Base-by-base conservation (phyloP, 1,139 yeast species). In the Kurtzmaniella quercitrusa region DNA sequence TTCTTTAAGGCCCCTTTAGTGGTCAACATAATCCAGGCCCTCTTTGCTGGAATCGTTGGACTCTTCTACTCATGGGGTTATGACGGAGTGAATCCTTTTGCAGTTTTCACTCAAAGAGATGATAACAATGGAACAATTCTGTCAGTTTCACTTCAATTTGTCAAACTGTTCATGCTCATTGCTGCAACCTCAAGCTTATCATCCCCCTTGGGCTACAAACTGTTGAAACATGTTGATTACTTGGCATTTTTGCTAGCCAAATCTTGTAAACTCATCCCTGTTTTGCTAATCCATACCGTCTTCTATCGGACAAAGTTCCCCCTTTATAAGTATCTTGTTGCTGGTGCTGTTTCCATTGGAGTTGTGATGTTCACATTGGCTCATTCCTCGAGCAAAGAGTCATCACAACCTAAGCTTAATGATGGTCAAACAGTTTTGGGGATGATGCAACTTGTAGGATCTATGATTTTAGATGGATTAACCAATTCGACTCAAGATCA, bases 401-500 rank as follows among this genome's bases (percentile, higher is more conserved):
- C 51, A 10, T 52, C 54, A 45, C 55, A 43, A 42, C 56, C 48
- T 41, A 54, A 56, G 11, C 52, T 61, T 34, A 70, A 66, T 42
- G 80, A 73, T 45, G 77, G 75, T 11, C 62, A 68, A 18, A 54
- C 74, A 1, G 43, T 68, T 1, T 55, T 77, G 31, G 98, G 98
- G 0, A 62, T 87, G 53, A 52, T 63, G 0, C 77, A 85, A 44
- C 70, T 93, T 38, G 56, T 70, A 0, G 64, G 70, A 1, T 86
- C 94, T 37, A 75, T 93, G 65, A 61, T 93, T 14, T 70, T 93
- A 37, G 98, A 93, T 59, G 98, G 98, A 0, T 68, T 91, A 48
- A 90, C 96, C 25, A 93, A 91, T 63, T 87, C 97, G 3, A 85
- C 96, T 0, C 98, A 93, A 61, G 98, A 93, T 62, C 82, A 85